Percentiles rank a stretch among this genome's conserved stretches.
Evolutionary conservation across 371 early-diverging fungal species (phyloP).

Genomic region (Mortierella sp.): DNA sequence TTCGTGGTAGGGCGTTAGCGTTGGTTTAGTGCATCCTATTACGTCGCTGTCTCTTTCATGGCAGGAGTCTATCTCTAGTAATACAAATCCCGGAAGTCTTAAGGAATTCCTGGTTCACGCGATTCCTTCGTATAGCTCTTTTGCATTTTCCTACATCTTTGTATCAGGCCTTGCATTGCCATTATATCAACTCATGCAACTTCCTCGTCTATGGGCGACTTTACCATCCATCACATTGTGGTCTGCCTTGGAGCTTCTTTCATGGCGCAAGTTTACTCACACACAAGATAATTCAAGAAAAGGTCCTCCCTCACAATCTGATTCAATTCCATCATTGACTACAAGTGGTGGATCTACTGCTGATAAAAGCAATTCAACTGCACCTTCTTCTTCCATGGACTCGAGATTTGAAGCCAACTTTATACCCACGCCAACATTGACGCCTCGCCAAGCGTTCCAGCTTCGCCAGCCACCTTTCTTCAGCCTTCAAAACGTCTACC

Average conservation of each 20-base stretch:
- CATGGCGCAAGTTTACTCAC: conserved; percentile 28
- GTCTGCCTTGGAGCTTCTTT: conserved; percentile 34
- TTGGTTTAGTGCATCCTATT: conserved; percentile 27
- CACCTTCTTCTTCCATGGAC: not conserved
- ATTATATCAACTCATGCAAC: conserved; percentile 26
- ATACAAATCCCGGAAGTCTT: not conserved
- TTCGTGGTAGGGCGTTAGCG: conserved; percentile 17
- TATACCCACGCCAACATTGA: conserved; percentile 22
- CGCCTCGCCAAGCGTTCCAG: conserved; percentile 38
- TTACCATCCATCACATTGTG: conserved; percentile 31
- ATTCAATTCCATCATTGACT: not conserved
- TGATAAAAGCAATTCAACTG: not conserved
- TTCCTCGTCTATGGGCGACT: conserved; percentile 29
- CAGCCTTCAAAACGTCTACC: conserved; percentile 33
- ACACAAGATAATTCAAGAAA: not conserved
- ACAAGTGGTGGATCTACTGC: not conserved
- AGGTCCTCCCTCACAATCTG: not conserved
- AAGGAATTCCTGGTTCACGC: conserved; percentile 32
- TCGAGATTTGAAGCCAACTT: conserved; percentile 25
- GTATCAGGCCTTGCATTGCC: conserved; percentile 23
- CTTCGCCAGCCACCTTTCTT: conserved; percentile 35
- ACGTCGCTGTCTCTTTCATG: conserved; percentile 22
- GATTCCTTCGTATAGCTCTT: conserved; percentile 43
- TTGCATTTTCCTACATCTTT: conserved; percentile 27
- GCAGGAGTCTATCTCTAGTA: conserved; percentile 14